Conservation (phyloP, 2,329 filamentous ascomycete species). For the Aspergillus ibericus region DNA sequence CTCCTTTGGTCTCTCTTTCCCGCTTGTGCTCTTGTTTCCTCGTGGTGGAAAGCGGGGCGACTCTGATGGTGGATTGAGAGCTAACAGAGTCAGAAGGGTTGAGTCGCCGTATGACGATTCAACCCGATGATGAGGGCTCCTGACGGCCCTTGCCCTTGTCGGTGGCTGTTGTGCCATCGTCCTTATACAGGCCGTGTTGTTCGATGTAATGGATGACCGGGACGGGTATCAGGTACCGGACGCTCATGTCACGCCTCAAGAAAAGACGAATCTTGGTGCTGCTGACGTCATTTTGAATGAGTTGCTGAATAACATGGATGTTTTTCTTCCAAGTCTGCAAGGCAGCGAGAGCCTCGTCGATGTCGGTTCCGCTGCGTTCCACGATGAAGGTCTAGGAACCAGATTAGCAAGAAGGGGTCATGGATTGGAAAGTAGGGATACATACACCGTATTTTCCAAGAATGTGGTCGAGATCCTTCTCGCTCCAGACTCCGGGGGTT, state of each 20-base stretch:
- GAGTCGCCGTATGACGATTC: conserved; percentile 9
- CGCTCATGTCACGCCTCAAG: conserved; percentile 75
- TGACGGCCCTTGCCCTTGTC: conserved; percentile 39
- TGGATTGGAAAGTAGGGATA: conserved; percentile 1
- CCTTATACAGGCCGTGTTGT: conserved; percentile 64
- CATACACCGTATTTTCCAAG: conserved; percentile 70
- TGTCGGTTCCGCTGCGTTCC: conserved; percentile 84
- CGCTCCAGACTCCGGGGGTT: conserved; percentile 73
- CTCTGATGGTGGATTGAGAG: neutral
- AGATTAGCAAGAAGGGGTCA: neutral
- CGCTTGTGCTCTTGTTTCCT: neutral
- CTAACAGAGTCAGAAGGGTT: neutral
- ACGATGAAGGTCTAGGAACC: conserved; percentile 66
- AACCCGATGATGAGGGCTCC: conserved; percentile 26
- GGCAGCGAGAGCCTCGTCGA: conserved; percentile 81
- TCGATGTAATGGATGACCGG: conserved; percentile 74
- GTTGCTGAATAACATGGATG: conserved; percentile 82
- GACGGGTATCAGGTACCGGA: conserved; percentile 73
- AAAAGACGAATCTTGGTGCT: conserved; percentile 81
- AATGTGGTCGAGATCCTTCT: conserved; percentile 83
- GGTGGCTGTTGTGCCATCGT: conserved; percentile 41
- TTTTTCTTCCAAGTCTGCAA: conserved; percentile 82
- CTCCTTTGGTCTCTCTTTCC: neutral
- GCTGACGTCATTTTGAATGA: conserved; percentile 83
- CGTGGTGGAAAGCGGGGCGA: neutral